Percentiles rank a stretch among this genome's conserved stretches.
Evolutionary conservation across 768 basidiomycete genomes (phyloP).

Genomic region (Lactarius quietus): DNA sequence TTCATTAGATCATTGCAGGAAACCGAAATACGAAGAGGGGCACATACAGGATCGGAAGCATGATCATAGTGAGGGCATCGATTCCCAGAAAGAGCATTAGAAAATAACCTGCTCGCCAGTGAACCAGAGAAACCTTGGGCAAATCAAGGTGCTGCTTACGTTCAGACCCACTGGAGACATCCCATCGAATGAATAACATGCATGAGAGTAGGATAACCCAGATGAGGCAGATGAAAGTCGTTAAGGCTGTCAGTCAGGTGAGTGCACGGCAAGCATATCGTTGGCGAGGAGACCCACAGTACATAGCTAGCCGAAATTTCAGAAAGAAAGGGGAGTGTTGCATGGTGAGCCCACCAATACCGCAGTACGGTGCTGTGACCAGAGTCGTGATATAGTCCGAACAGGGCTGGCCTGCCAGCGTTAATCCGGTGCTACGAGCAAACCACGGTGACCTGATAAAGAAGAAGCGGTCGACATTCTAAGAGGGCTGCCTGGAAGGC

Average conservation of each 20-base stretch:
- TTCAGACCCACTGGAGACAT: conserved; percentile 41
- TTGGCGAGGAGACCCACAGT: conserved; percentile 27
- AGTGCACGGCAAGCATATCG: background rate
- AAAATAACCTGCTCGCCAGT: conserved; percentile 39
- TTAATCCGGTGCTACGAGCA: background rate
- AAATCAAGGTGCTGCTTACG: conserved; percentile 36
- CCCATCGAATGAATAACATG: conserved; percentile 46
- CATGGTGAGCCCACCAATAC: conserved; percentile 19
- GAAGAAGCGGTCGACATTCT: background rate
- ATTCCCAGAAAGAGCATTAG: conserved; percentile 43
- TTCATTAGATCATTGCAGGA: conserved; percentile 22
- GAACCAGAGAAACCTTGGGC: background rate
- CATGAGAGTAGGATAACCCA: conserved; percentile 49
- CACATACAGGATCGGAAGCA: conserved; percentile 44
- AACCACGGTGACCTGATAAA: conserved; percentile 2
- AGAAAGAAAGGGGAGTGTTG: conserved; percentile 28
- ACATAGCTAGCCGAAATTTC: conserved; percentile 29
- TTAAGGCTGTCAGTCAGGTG: conserved; percentile 36
- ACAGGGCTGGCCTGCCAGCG: conserved; percentile 22
- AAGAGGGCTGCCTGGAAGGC: background rate
- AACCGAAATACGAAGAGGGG: conserved; percentile 10
- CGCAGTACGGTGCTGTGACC: background rate
- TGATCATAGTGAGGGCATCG: conserved; percentile 39
- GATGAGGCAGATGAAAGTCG: conserved; percentile 43
- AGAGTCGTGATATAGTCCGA: background rate